Conservation (phyloP, 306 rosid genomes). For the Purshia tridentata region DNA sequence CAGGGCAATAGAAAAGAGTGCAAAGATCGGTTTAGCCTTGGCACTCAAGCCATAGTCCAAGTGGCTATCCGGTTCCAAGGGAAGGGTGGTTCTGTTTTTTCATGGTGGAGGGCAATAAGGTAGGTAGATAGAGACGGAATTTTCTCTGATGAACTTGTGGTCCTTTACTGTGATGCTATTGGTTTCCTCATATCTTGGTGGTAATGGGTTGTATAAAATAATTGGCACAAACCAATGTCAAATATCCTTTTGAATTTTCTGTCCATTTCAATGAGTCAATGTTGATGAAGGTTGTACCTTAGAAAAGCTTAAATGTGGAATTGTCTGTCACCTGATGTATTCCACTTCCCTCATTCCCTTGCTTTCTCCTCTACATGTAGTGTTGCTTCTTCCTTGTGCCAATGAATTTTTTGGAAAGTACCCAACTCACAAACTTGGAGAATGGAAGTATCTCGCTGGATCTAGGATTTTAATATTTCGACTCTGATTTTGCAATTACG, state of each 20-base stretch:
- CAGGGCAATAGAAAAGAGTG: constrained; percentile 77
- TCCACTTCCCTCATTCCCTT: neutral
- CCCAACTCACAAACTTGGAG: no score
- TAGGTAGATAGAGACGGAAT: constrained; percentile 27
- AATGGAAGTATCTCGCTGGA: no score
- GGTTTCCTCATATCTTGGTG: constrained; percentile 48
- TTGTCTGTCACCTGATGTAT: neutral
- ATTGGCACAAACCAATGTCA: constrained; percentile 44
- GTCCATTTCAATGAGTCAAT: neutral
- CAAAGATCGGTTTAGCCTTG: constrained; percentile 86
- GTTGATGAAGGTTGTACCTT: constrained; percentile 28
- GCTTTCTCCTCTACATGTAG: neutral
- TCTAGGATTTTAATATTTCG: neutral
- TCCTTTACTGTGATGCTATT: constrained; percentile 36
- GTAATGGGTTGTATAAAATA: constrained; percentile 59
- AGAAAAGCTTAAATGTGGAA: neutral
- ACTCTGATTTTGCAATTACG: neutral
- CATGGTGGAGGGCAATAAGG: constrained; percentile 38
- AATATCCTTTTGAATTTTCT: constrained; percentile 19
- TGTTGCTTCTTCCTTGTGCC: neutral
- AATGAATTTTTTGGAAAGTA: no score
- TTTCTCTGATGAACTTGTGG: constrained; percentile 39
- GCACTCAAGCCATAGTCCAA: constrained; percentile 68
- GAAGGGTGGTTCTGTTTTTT: constrained; percentile 22
- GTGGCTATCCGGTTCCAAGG: constrained; percentile 9